Percentiles rank a stretch among this genome's conserved stretches.
Evolutionary conservation across 306 rosid species (phyloP).

Genomic region (Mucuna pruriens): DNA sequence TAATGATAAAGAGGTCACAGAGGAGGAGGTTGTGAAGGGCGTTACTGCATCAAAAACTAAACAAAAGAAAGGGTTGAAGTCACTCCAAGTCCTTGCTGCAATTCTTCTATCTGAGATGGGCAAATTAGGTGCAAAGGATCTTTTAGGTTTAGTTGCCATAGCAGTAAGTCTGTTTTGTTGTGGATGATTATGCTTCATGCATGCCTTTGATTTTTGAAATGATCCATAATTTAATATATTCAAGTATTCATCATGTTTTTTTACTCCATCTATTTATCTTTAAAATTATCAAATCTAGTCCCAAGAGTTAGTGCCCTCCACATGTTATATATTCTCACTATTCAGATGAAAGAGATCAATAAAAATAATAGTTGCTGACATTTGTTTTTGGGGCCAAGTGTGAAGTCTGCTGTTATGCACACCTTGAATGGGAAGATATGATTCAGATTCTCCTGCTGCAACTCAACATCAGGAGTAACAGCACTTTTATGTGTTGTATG

Average conservation of each 20-base stretch:
- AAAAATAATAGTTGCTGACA: conserved; percentile 4
- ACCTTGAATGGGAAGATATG: conserved; percentile 11
- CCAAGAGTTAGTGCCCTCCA: conserved; percentile 1
- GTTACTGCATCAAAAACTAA: conserved; percentile 43
- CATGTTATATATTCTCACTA: neutral
- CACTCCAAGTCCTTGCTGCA: conserved; percentile 80
- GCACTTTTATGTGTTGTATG: neutral
- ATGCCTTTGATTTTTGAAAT: neutral
- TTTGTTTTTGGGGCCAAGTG: neutral
- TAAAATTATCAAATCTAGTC: neutral
- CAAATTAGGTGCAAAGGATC: conserved; percentile 69
- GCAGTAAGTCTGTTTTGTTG: conserved; percentile 65
- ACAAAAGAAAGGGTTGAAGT: conserved; percentile 73
- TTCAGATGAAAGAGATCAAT: conserved; percentile 1
- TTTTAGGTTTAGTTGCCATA: conserved; percentile 67
- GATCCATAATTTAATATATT: conserved; percentile 17
- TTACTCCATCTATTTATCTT: conserved; percentile 22
- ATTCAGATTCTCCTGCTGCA: conserved; percentile 30
- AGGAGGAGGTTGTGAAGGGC: conserved; percentile 37
- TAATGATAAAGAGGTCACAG: conserved; percentile 44
- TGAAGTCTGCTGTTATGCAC: conserved; percentile 7
- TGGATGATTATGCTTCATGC: conserved; percentile 30
- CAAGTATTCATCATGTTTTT: conserved; percentile 19
- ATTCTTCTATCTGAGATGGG: conserved; percentile 86
- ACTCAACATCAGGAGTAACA: neutral